A percentile compares a stretch with the other conserved stretches of the same genome.
Conservation (phyloP, 2,329 filamentous ascomycete genomes). For the Sphaerulina musiva region DNA sequence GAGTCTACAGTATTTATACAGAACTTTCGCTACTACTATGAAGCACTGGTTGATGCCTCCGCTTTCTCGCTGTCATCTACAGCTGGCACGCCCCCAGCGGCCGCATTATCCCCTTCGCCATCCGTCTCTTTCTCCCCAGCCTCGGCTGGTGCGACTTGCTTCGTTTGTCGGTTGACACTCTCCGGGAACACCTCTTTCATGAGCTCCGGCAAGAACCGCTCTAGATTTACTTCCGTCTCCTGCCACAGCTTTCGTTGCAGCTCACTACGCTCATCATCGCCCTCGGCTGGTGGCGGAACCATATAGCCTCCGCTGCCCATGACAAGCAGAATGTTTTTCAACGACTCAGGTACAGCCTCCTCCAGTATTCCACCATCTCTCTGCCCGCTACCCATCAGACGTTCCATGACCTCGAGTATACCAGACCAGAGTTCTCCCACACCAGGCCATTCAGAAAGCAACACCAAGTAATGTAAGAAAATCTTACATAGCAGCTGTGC, state of each 20-base stretch:
- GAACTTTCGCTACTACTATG: not conserved
- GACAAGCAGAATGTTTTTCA: slow-evolving; percentile 93
- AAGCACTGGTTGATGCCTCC: slow-evolving; percentile 1
- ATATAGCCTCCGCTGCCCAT: slow-evolving; percentile 88
- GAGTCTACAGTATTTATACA: not conserved
- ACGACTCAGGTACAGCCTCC: slow-evolving; percentile 87
- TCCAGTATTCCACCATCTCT: slow-evolving; percentile 60
- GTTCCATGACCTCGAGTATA: slow-evolving; percentile 93
- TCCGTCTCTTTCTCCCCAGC: not conserved
- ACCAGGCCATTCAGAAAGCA: slow-evolving; percentile 76
- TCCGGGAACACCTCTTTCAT: slow-evolving; percentile 55
- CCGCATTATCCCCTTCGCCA: not conserved
- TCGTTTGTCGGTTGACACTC: slow-evolving; percentile 18
- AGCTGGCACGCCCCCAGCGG: not conserved
- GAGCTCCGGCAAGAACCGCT: slow-evolving; percentile 54
- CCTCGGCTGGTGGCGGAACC: slow-evolving; percentile 47
- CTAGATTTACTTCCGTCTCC: slow-evolving; percentile 55
- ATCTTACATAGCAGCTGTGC: slow-evolving; percentile 90
- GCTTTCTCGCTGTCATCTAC: not conserved
- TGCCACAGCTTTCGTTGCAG: slow-evolving; percentile 52
- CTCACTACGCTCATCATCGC: slow-evolving; percentile 38
- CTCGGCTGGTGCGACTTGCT: not conserved
- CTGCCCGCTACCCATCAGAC: slow-evolving; percentile 91
- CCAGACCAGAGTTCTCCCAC: slow-evolving; percentile 88
- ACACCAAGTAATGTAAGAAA: slow-evolving; percentile 85